Percentiles rank a stretch among this genome's conserved stretches.
Conservation (phyloP, 2,329 filamentous ascomycete species). For the Sarocladiaceae sp. region DNA sequence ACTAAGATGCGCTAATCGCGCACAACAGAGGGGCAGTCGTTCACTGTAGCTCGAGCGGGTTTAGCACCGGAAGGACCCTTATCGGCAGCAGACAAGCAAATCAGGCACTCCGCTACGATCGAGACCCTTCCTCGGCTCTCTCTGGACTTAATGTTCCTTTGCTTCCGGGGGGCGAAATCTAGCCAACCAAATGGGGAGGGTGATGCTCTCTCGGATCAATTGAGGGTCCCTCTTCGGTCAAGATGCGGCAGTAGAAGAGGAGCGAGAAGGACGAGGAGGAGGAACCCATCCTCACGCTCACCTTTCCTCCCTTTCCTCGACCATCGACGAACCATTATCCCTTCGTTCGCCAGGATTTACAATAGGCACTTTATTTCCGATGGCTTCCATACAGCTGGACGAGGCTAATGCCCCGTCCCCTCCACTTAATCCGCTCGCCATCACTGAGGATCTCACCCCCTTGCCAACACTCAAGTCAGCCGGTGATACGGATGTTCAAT, state of each 20-base stretch:
- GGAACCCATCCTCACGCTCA: background rate
- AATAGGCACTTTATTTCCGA: background rate
- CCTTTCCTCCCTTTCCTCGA: background rate
- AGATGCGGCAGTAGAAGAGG: background rate
- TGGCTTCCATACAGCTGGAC: conserved; percentile 14
- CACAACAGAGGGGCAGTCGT: background rate
- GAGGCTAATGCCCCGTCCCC: conserved; percentile 34
- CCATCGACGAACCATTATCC: background rate
- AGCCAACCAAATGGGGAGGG: conserved; percentile 1
- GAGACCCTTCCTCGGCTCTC: conserved; percentile 7
- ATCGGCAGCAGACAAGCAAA: background rate
- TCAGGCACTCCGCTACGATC: conserved; percentile 4
- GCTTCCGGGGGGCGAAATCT: background rate
- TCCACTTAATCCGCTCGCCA: conserved; percentile 41
- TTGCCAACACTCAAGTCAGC: conserved; percentile 52
- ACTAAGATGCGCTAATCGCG: background rate
- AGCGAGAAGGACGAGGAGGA: background rate
- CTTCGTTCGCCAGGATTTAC: background rate
- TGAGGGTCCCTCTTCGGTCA: conserved; percentile 13
- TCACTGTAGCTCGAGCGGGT: background rate
- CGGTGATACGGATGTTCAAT: conserved; percentile 48
- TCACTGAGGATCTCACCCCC: conserved; percentile 53
- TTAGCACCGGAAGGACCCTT: background rate
- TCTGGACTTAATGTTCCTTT: background rate
- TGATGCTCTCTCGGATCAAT: conserved; percentile 14